Percentiles rank a stretch among this genome's conserved stretches.
Conservation (phyloP, 352 stramenopile genomes). For the Phytophthora megakarya region DNA sequence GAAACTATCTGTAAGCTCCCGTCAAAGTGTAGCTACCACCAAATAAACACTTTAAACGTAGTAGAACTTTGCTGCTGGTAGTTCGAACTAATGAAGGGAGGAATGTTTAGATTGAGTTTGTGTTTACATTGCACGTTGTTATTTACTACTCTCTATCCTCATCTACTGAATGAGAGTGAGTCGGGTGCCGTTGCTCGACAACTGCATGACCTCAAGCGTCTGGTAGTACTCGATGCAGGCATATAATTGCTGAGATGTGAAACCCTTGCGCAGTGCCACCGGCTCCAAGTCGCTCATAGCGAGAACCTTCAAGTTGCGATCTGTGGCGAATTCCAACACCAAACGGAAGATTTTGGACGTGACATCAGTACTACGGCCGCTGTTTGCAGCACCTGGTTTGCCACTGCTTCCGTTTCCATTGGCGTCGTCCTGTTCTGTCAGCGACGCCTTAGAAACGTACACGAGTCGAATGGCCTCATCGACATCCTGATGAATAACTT, state of each 20-base stretch:
- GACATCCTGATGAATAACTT: slow-evolving; percentile 97
- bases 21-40: slow-evolving; percentile 4
- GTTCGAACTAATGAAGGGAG: no score
- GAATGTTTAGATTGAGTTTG: background rate
- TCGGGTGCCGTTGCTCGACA: slow-evolving; percentile 75
- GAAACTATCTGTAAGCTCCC: slow-evolving; percentile 23
- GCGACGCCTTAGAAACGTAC: slow-evolving; percentile 97
- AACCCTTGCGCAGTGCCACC: slow-evolving; percentile 96
- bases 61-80: no score
- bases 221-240: slow-evolving; percentile 96
- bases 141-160: no score
- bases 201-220: slow-evolving; percentile 80
- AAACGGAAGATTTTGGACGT: slow-evolving; percentile 96
- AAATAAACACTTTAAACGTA: no score
- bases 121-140: background rate
- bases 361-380: slow-evolving; percentile 76
- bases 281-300: slow-evolving; percentile 92
- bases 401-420: slow-evolving; percentile 34
- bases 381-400: slow-evolving; percentile 19
- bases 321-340: slow-evolving; percentile 93
- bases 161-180: slow-evolving; percentile 68
- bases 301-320: slow-evolving; percentile 69
- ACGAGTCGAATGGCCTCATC: slow-evolving; percentile 97
- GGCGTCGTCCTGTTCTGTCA: slow-evolving; percentile 90
- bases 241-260: slow-evolving; percentile 95